These are phyloP conservation scores for Aspergillus bombycis DNA, from an alignment of 2,329 filamentous ascomycete species.

Conservation along the genomic window DNA sequence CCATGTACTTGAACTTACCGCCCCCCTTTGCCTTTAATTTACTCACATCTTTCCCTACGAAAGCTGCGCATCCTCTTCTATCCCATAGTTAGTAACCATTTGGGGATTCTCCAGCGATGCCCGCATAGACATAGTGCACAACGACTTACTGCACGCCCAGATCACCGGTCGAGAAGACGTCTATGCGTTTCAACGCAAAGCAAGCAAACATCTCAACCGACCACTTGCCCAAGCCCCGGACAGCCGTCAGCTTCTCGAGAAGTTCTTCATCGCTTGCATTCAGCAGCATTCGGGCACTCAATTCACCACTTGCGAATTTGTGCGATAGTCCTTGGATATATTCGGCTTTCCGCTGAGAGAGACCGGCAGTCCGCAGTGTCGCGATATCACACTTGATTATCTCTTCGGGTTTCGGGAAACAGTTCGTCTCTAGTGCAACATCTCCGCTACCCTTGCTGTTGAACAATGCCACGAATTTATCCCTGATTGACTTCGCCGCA, in stretches of 20 bases:
- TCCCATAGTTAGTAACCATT: slow-evolving; percentile 16
- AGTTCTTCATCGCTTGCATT: slow-evolving; percentile 84
- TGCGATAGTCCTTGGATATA: slow-evolving; percentile 85
- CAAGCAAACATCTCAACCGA: slow-evolving; percentile 98
- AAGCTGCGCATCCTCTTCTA: slow-evolving; percentile 83
- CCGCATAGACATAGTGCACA: background rate
- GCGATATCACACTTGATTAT: slow-evolving; percentile 68
- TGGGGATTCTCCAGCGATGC: background rate
- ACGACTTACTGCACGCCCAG: slow-evolving; percentile 77
- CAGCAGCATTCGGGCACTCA: slow-evolving; percentile 75
- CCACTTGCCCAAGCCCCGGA: slow-evolving; percentile 86
- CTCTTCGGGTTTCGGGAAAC: slow-evolving; percentile 76
- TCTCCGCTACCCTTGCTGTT: slow-evolving; percentile 33
- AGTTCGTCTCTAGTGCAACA: slow-evolving; percentile 15
- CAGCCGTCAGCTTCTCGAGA: slow-evolving; percentile 77
- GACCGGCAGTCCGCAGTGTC: slow-evolving; percentile 76
- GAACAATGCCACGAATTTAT: slow-evolving; percentile 80
- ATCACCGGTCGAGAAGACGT: slow-evolving; percentile 91
- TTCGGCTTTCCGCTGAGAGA: slow-evolving; percentile 94
- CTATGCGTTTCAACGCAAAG: slow-evolving; percentile 90
- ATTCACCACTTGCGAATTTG: slow-evolving; percentile 75
- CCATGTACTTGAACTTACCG: slow-evolving; percentile 98
- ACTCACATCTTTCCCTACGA: slow-evolving; percentile 77
- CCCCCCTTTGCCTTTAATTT: slow-evolving; percentile 79
- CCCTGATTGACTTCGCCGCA: slow-evolving; percentile 85